phyloP scores from a whole-genome alignment of 176 grass and related monocot species.

The Zoysia japonica region DNA sequence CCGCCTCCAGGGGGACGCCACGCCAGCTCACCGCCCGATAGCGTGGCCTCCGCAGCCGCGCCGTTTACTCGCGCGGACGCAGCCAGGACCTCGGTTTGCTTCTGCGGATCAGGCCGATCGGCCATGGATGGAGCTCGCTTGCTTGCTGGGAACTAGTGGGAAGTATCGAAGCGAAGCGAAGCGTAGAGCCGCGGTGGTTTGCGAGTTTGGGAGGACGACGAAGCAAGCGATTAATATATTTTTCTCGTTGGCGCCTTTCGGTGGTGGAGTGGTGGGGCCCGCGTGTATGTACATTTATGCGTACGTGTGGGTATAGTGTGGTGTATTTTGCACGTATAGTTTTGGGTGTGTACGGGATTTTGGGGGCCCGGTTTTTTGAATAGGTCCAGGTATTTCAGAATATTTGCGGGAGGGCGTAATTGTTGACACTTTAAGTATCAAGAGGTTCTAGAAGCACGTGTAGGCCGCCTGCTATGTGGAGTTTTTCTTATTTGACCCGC shows the following conservation, averaged over 20 bases:
- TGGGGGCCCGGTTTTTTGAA: not conserved
- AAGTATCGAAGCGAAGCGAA: not conserved
- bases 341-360: not conserved
- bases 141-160: slow-evolving; percentile 17
- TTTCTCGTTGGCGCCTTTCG: slow-evolving; percentile 17
- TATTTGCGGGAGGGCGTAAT: not conserved
- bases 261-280: not conserved
- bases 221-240: slow-evolving; percentile 32
- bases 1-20: slow-evolving; percentile 47
- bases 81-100: not conserved
- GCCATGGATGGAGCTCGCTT: slow-evolving; percentile 36
- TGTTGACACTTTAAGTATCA: not conserved
- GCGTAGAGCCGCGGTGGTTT: slow-evolving; percentile 16
- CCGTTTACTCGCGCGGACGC: slow-evolving; percentile 54
- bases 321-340: not conserved
- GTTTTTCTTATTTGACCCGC: not conserved
- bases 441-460: not conserved
- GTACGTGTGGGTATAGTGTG: not conserved
- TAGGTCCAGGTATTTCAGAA: too few relatives aligned
- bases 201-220: slow-evolving; percentile 14
- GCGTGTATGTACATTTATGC: not conserved
- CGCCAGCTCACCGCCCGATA: slow-evolving; percentile 60
- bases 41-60: slow-evolving; percentile 37
- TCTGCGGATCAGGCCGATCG: slow-evolving; percentile 28
- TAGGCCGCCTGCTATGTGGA: not conserved